A percentile compares a stretch with the other conserved stretches of the same genome.
These are phyloP conservation scores for Yamagishiella unicocca DNA, from an alignment of 139 green algal species.

Conservation along the genomic window DNA sequence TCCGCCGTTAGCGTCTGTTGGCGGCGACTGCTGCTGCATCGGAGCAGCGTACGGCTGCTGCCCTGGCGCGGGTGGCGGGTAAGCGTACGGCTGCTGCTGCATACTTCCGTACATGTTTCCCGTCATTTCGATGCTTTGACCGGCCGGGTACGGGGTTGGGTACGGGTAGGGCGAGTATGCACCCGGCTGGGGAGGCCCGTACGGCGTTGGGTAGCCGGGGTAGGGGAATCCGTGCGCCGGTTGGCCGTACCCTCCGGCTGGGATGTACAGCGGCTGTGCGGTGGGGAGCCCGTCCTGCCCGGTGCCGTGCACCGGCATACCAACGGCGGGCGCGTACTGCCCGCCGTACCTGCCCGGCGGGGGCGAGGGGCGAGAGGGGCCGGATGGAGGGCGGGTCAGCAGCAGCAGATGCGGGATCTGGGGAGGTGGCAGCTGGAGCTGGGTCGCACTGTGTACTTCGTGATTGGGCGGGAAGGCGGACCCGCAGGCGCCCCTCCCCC, in stretches of 20 bases:
- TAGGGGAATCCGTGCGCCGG: neutral
- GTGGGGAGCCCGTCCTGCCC: conserved; percentile 12
- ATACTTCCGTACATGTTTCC: no score
- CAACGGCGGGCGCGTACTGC: conserved; percentile 15
- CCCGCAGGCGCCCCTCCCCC: neutral
- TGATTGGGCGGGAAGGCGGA: no score
- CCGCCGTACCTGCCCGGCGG: conserved; percentile 15
- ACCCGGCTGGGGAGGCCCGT: neutral
- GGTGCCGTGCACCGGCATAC: conserved; percentile 2
- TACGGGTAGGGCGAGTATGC: conserved; percentile 8
- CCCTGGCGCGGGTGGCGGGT: neutral
- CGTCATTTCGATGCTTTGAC: neutral
- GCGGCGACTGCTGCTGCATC: neutral
- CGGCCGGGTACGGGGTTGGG: neutral
- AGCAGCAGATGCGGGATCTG: no score
- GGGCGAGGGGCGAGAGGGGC: no score
- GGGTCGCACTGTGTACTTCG: no score
- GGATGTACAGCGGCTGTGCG: neutral
- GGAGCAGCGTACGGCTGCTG: neutral
- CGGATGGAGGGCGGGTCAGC: no score
- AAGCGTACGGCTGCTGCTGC: neutral
- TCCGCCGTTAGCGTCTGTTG: no score
- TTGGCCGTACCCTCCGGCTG: neutral
- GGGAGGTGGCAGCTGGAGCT: no score
- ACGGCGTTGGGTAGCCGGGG: neutral